Conservation (phyloP, 495 filamentous ascomycete genomes). For the Thermothielavioides terrestris region DNA sequence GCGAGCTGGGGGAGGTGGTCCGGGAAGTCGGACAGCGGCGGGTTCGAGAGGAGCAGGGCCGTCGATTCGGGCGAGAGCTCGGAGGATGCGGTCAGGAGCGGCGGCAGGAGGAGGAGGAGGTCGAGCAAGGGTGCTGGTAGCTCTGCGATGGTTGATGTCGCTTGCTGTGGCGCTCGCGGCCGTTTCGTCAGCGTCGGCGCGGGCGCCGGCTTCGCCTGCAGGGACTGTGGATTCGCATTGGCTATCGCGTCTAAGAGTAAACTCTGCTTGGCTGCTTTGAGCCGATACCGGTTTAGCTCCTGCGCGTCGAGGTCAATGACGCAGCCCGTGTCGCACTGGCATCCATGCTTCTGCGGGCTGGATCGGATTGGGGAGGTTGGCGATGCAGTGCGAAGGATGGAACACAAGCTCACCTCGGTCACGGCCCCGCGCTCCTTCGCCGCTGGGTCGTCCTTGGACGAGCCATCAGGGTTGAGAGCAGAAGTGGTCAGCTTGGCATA, state of each 20-base stretch:
- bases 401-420: constrained; percentile 30
- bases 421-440: constrained; percentile 47
- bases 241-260: constrained; percentile 36
- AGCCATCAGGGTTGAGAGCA: constrained; percentile 53
- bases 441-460: constrained; percentile 46
- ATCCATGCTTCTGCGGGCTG: too few species aligned
- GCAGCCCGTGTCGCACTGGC: not conserved
- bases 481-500: constrained; percentile 51
- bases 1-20: constrained; percentile 34
- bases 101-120: constrained; percentile 36
- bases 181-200: constrained; percentile 17
- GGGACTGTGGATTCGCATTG: constrained; percentile 13
- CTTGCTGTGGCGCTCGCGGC: constrained; percentile 8
- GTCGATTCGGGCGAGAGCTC: constrained; percentile 17
- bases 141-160: constrained; percentile 2
- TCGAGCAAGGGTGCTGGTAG: constrained; percentile 30
- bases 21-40: constrained; percentile 34
- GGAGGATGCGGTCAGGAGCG: constrained; percentile 18
- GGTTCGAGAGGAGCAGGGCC: constrained; percentile 30
- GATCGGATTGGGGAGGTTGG: too few species aligned
- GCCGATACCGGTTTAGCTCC: constrained; percentile 35
- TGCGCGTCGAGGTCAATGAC: constrained; percentile 7
- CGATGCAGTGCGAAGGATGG: not conserved
- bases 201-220: constrained; percentile 9
- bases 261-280: constrained; percentile 31